Evolutionary conservation across 768 basidiomycete species (phyloP).

Genomic region (Boletales sp.): DNA sequence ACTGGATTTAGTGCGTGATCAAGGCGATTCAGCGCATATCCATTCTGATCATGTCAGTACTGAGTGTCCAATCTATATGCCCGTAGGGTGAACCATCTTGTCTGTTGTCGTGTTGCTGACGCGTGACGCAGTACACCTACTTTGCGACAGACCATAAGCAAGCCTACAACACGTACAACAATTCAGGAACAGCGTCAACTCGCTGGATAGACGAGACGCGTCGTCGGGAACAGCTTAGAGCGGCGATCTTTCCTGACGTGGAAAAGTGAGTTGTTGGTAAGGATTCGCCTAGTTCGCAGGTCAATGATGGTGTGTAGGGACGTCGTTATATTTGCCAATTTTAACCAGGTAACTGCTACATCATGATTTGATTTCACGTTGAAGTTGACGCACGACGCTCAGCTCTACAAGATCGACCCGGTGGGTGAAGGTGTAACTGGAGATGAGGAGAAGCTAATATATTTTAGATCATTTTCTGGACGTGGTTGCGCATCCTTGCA

Average conservation of each 20-base stretch:
- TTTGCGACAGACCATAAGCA: slow-evolving; percentile 52
- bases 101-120: neutral
- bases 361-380: slow-evolving; percentile 1
- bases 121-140: slow-evolving; percentile 37
- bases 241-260: slow-evolving; percentile 41
- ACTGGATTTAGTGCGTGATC: slow-evolving; percentile 44
- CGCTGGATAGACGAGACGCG: slow-evolving; percentile 40
- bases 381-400: slow-evolving; percentile 6
- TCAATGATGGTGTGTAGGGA: slow-evolving; percentile 28
- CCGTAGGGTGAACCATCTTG: slow-evolving; percentile 27
- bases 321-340: slow-evolving; percentile 48
- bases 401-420: slow-evolving; percentile 48
- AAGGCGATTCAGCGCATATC: neutral
- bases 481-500: slow-evolving; percentile 47
- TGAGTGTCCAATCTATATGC: slow-evolving; percentile 46
- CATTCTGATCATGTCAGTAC: slow-evolving; percentile 26
- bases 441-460: neutral
- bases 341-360: slow-evolving; percentile 41
- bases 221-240: slow-evolving; percentile 36
- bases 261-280: slow-evolving; percentile 30
- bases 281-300: neutral
- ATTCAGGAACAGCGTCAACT: slow-evolving; percentile 11
- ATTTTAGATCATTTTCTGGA: slow-evolving; percentile 38
- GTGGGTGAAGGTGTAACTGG: slow-evolving; percentile 16
- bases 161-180: slow-evolving; percentile 28